These are phyloP conservation scores for Candida orba DNA, from an alignment of 805 yeast genomes.

Conservation along the genomic window DNA sequence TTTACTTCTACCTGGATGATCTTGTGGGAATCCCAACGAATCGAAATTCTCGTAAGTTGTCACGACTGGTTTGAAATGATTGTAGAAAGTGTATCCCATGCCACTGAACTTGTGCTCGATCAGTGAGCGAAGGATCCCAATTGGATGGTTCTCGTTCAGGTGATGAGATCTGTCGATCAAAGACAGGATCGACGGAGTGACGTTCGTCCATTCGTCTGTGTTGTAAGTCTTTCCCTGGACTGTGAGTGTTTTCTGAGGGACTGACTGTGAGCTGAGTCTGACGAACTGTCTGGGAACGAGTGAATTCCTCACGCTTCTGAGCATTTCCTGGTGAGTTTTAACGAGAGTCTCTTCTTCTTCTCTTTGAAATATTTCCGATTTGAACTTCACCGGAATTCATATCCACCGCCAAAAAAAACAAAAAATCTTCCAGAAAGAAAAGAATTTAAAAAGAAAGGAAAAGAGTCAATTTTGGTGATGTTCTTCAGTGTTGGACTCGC, in stretches of 20 bases:
- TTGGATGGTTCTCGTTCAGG: conserved; percentile 71
- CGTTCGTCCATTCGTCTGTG: conserved; percentile 79
- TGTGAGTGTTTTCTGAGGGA: conserved; percentile 26
- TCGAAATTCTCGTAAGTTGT: conserved; percentile 83
- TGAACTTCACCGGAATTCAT: no score
- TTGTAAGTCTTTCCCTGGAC: conserved; percentile 46
- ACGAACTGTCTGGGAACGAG: background rate
- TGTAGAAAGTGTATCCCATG: conserved; percentile 70
- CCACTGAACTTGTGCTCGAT: conserved; percentile 62
- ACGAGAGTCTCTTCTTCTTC: no score
- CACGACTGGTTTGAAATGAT: conserved; percentile 78
- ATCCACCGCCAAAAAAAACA: background rate
- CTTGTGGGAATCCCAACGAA: conserved; percentile 80
- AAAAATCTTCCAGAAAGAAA: background rate
- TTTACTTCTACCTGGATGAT: conserved; percentile 89
- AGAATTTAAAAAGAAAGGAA: background rate
- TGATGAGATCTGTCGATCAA: conserved; percentile 72
- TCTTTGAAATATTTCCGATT: no score
- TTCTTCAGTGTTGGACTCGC: conserved; percentile 2
- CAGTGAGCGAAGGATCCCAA: conserved; percentile 73
- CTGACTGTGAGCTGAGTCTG: conserved; percentile 3
- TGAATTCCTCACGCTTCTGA: background rate
- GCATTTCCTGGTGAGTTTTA: background rate
- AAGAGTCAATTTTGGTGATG: background rate
- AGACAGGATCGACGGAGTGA: conserved; percentile 63